Conservation (phyloP, 306 rosid species). For the Abrus precatorius region DNA sequence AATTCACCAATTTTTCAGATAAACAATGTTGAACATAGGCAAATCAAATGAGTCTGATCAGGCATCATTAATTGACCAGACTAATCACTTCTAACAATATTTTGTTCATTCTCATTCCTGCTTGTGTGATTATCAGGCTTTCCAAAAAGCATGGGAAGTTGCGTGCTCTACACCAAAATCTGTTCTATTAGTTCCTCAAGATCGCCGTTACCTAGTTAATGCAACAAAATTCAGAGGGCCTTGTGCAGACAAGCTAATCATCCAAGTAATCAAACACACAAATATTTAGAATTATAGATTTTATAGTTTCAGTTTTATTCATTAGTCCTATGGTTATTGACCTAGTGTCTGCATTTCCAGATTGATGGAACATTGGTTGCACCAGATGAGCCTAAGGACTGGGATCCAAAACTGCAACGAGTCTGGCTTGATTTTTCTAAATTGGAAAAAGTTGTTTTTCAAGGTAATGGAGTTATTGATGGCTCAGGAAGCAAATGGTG, state of each 20-base stretch:
- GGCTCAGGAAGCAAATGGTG: slow-evolving; percentile 99
- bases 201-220: slow-evolving; percentile 74
- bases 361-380: slow-evolving; percentile 94
- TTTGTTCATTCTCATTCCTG: slow-evolving; percentile 48
- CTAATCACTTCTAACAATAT: background rate
- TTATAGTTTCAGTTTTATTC: slow-evolving; percentile 19
- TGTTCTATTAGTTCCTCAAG: slow-evolving; percentile 85
- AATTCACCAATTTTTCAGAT: no score
- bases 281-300: background rate
- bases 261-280: slow-evolving; percentile 66
- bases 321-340: slow-evolving; percentile 14
- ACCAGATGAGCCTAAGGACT: slow-evolving; percentile 81
- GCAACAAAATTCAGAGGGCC: slow-evolving; percentile 92
- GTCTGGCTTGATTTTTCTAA: slow-evolving; percentile 83
- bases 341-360: slow-evolving; percentile 53
- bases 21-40: slow-evolving; percentile 13
- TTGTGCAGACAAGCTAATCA: slow-evolving; percentile 67
- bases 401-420: slow-evolving; percentile 78
- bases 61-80: slow-evolving; percentile 15
- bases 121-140: slow-evolving; percentile 68
- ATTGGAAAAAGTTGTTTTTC: slow-evolving; percentile 71
- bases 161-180: slow-evolving; percentile 82
- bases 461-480: slow-evolving; percentile 88
- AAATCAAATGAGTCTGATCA: background rate
- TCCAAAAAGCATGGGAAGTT: slow-evolving; percentile 80